Evolutionary conservation across 1,284 basidiomycete species (phyloP).

Genomic region (Microbotryum lychnidis-dioicae): DNA sequence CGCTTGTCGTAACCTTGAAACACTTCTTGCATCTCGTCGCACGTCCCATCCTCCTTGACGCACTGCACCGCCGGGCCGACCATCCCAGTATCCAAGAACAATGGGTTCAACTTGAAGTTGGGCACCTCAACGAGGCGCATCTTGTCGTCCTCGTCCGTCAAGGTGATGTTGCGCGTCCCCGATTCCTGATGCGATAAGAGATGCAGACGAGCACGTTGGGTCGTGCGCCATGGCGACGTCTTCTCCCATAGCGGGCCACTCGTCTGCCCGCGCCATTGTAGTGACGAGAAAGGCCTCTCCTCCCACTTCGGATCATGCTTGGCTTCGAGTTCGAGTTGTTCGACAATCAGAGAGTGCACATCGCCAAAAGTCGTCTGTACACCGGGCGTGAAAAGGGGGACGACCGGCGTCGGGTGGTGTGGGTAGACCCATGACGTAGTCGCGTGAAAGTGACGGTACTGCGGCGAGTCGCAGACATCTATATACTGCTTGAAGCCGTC

Average conservation of each 20-base stretch:
- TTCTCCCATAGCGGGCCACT: slow-evolving; percentile 30
- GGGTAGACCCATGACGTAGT: slow-evolving; percentile 34
- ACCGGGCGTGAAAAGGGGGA: slow-evolving; percentile 34
- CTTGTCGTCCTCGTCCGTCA: slow-evolving; percentile 26
- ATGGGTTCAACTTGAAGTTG: slow-evolving; percentile 29
- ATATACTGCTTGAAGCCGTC: slow-evolving; percentile 31
- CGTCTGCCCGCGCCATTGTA: slow-evolving; percentile 32
- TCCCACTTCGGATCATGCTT: slow-evolving; percentile 30
- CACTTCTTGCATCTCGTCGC: slow-evolving; percentile 28
- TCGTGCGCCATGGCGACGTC: slow-evolving; percentile 26
- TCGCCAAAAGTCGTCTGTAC: slow-evolving; percentile 31
- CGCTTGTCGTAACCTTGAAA: slow-evolving; percentile 33
- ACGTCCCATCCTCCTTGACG: slow-evolving; percentile 32
- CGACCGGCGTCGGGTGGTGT: slow-evolving; percentile 32
- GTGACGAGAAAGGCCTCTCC: slow-evolving; percentile 27
- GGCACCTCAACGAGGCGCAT: slow-evolving; percentile 20
- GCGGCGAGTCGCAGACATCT: slow-evolving; percentile 34
- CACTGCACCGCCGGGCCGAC: slow-evolving; percentile 35
- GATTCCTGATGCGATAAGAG: slow-evolving; percentile 27
- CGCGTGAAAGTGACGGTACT: slow-evolving; percentile 35
- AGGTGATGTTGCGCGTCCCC: slow-evolving; percentile 22
- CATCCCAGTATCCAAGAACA: slow-evolving; percentile 34
- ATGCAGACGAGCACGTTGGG: slow-evolving; percentile 29
- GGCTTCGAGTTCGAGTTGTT: slow-evolving; percentile 32
- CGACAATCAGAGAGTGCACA: slow-evolving; percentile 33